Evolutionary conservation across 139 green algal genomes (phyloP), one percentile per base, ranked within the genome.

Genomic region (Trebouxia sp.): DNA sequence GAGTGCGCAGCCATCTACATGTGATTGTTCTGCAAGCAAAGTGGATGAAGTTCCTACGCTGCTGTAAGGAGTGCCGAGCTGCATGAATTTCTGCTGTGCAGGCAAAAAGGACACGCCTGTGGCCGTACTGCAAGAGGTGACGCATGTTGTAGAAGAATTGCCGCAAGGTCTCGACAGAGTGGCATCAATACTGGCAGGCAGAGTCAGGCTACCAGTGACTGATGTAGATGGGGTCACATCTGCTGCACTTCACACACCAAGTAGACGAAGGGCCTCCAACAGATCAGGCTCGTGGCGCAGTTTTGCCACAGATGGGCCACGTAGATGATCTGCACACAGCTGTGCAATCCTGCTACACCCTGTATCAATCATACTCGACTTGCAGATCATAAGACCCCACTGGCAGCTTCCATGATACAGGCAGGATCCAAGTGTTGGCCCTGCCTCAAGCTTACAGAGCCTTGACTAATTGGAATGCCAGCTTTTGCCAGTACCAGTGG

Each of bases 81-180:
- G n/a, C n/a, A n/a, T n/a, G n/a, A n/a, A n/a, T n/a, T n/a, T n/a
- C n/a, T 6, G 26, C n/a, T 30, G 14, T 72, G 62, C 35, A 72
- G 62, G 62, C 62, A 72, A 72, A 24, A 72, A 72, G 6, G 62
- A 72, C 32, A 72, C 62, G 8, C 15, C 62, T 15, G 32, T 41
- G 24, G 15, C 62, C 42, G 62, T 8, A 41, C 14, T 72, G 32
- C 62, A 43, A 45, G 62, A 12, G 4, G 37, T 43, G 9, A 72
- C 32, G 26, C 14, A 72, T 30, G 35, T 45, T 26, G 62, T 45
- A 30, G 32, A 37, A 20, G 8, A 12, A 28, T 24, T 45, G 28
- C 62, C 62, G 14, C 37, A 14, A 15, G 62, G 62, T 26, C 37
- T 72, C 11, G 32, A 45, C 62, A 72, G 62, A 72, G 62, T 72